phyloP scores from a whole-genome alignment of 225 moss, liverwort and hornwort species.

The Physcomitrellopsis africana region DNA sequence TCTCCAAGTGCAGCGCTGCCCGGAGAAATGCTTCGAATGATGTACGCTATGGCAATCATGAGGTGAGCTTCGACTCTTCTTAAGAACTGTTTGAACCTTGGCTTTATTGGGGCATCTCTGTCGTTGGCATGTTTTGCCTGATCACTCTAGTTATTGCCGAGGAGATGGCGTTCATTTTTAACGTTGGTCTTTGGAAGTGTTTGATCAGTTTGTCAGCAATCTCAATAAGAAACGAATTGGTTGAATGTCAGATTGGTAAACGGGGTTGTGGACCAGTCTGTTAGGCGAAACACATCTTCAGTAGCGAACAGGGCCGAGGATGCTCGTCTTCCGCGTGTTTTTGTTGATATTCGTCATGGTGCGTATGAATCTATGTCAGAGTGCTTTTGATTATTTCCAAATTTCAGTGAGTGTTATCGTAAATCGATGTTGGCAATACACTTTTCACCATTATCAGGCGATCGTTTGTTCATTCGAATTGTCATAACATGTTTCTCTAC shows the following conservation, averaged over 20 bases:
- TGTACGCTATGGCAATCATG: conserved; percentile 93
- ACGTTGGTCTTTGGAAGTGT: conserved; percentile 1
- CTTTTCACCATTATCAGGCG: conserved; percentile 10
- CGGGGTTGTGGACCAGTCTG: conserved; percentile 92
- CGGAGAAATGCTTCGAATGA: conserved; percentile 89
- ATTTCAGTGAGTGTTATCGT: conserved; percentile 6
- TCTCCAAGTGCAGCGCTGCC: conserved; percentile 51
- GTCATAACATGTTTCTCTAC: background rate
- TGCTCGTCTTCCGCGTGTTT: conserved; percentile 77
- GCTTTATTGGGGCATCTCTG: background rate
- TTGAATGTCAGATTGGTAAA: conserved; percentile 79
- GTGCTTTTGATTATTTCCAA: background rate
- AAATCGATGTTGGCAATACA: conserved; percentile 6
- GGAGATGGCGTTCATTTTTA: conserved; percentile 1
- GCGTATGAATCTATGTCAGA: conserved; percentile 4
- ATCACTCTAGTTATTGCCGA: background rate
- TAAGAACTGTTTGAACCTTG: conserved; percentile 1
- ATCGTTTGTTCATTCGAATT: conserved; percentile 7
- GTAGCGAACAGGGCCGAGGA: conserved; percentile 84
- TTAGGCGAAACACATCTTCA: conserved; percentile 70
- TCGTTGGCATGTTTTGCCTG: background rate
- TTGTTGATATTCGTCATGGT: conserved; percentile 99
- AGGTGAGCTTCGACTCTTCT: conserved; percentile 48
- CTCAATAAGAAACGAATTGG: conserved; percentile 3
- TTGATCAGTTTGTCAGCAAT: conserved; percentile 2